Evolutionary conservation across 768 basidiomycete genomes (phyloP), one percentile per base, ranked within the genome.

Genomic region (Harrya chromipes): DNA sequence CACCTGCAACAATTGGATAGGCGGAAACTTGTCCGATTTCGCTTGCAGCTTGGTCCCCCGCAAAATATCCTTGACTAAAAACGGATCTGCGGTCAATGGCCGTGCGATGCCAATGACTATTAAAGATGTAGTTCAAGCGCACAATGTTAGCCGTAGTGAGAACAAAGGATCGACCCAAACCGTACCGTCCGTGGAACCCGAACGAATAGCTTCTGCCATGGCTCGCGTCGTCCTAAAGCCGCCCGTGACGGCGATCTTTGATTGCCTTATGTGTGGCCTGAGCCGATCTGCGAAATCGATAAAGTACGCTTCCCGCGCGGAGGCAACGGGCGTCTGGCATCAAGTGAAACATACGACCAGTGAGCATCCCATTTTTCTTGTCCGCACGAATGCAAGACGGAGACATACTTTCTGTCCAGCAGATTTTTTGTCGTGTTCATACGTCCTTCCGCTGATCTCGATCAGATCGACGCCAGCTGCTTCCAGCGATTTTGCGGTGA

Each of bases 371-470:
- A 29, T 12, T 12, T 12, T 29, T 12, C 12, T 29, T 10, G 19
- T 29, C 4, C 5, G 2, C 20, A 36, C 9, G 6, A 48, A 38
- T 1, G 10, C 33, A 33, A 45, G 11, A 54, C 17, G 1, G 33
- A 29, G n/a, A 19, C 51, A 23, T 33, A 62, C 67, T 36, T 31
- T 50, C 3, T 44, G 53, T 36, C 45, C 47, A 29, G 17, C 27
- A 9, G n/a, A 1, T 46, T 38, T 29, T 6, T 34, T 19, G 6
- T n/a, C 56, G 27, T 50, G 55, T 40, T 72, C 69, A 46, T 73
- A 74, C 0, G 64, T 67, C 17, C 71, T 68, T n/a, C 73, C 73
- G 5, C 64, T 70, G 40, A 75, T 60, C 52, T 75, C 74, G 21
- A 75, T 70, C 46, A 76, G 53, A 50, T 76, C 73, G 10, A 75